These are phyloP conservation scores for Clavispora asparagi DNA, from an alignment of 805 yeast species.

Conservation along the genomic window DNA sequence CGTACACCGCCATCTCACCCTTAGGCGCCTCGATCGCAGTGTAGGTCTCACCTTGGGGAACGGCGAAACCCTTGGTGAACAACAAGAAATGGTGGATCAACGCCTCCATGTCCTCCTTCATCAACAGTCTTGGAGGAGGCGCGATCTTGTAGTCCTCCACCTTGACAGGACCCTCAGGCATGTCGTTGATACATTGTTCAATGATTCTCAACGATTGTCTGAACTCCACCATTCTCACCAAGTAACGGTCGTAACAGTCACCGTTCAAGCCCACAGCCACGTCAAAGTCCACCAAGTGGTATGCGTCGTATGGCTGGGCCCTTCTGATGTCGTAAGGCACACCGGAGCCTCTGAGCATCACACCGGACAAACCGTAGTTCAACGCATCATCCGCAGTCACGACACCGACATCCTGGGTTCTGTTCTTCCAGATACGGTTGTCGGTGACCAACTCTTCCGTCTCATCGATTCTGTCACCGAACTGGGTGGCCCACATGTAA, in stretches of 20 bases:
- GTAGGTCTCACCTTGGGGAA: conserved; percentile 87
- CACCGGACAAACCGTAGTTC: conserved; percentile 76
- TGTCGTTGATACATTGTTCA: conserved; percentile 83
- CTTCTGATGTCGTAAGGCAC: conserved; percentile 82
- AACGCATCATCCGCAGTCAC: conserved; percentile 84
- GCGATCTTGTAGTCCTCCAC: conserved; percentile 84
- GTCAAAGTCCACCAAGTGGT: conserved; percentile 80
- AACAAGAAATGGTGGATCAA: conserved; percentile 84
- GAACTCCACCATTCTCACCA: conserved; percentile 86
- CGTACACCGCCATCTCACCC: conserved; percentile 91
- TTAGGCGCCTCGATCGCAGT: conserved; percentile 92
- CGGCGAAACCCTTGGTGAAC: conserved; percentile 84
- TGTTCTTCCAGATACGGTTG: conserved; percentile 87
- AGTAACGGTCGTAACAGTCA: conserved; percentile 87
- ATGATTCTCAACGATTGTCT: conserved; percentile 86
- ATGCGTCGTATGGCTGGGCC: conserved; percentile 86
- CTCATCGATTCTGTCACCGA: conserved; percentile 88
- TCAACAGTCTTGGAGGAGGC: conserved; percentile 74
- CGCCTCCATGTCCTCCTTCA: conserved; percentile 93
- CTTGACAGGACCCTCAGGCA: conserved; percentile 90
- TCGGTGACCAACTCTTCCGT: conserved; percentile 85
- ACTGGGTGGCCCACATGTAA: conserved; percentile 95
- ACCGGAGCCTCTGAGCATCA: conserved; percentile 89
- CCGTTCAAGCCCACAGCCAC: conserved; percentile 83
- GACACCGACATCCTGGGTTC: conserved; percentile 76